phyloP scores from a whole-genome alignment of 2,329 filamentous ascomycete species.

The Biscogniauxia sp. region DNA sequence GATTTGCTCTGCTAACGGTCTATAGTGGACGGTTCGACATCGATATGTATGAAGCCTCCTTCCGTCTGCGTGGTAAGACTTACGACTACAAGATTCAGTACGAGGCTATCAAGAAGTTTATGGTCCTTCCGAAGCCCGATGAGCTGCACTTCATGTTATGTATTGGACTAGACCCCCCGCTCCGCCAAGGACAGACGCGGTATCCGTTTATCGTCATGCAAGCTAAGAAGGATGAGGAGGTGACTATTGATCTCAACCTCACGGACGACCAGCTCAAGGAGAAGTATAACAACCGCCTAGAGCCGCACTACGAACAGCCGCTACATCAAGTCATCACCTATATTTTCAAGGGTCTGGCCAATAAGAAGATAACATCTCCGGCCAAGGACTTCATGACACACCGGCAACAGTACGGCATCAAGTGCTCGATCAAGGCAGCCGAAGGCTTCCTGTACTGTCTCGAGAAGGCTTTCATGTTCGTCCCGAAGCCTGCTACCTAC shows the following conservation, averaged over 20 bases:
- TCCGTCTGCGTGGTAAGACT: slow-evolving; percentile 95
- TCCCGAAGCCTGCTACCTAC: slow-evolving; percentile 96
- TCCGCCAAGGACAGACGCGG: slow-evolving; percentile 94
- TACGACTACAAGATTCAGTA: slow-evolving; percentile 99
- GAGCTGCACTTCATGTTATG: slow-evolving; percentile 94
- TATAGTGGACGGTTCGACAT: slow-evolving; percentile 96
- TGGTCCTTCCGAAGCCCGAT: slow-evolving; percentile 97
- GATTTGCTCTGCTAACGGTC: slow-evolving; percentile 9
- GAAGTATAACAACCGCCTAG: slow-evolving; percentile 85
- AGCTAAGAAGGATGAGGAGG: slow-evolving; percentile 96
- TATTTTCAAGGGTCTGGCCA: slow-evolving; percentile 90
- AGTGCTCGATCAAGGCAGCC: slow-evolving; percentile 99
- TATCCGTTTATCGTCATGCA: slow-evolving; percentile 99
- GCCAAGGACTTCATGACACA: slow-evolving; percentile 94
- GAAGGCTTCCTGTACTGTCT: slow-evolving; percentile 96
- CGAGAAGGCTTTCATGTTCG: slow-evolving; percentile 98
- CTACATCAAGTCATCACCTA: slow-evolving; percentile 91
- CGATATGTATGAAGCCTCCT: slow-evolving; percentile 98
- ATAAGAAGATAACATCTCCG: slow-evolving; percentile 91
- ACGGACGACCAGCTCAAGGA: slow-evolving; percentile 81
- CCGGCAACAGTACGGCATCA: slow-evolving; percentile 91
- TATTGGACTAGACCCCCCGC: slow-evolving; percentile 88
- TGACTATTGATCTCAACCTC: slow-evolving; percentile 94
- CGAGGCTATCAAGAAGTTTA: slow-evolving; percentile 97
- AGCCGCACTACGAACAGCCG: slow-evolving; percentile 87